These are phyloP conservation scores for Cinchona pubescens DNA, from an alignment of 257 asterid species.

Conservation along the genomic window DNA sequence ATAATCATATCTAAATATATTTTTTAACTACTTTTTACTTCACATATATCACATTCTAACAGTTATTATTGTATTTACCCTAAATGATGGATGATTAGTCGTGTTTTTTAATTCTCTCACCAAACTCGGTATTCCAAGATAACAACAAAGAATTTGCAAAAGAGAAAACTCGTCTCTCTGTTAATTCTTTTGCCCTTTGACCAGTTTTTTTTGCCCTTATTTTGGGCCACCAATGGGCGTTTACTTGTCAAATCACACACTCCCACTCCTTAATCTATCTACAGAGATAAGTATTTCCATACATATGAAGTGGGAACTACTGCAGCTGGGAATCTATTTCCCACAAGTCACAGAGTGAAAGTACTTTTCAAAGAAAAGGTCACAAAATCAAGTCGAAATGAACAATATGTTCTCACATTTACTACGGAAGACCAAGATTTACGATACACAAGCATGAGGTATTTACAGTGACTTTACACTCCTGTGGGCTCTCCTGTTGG, in stretches of 20 bases:
- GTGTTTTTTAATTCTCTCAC: not conserved
- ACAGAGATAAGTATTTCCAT: not conserved
- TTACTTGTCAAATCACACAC: not conserved
- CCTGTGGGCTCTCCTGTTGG: slow-evolving; percentile 21
- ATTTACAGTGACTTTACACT: slow-evolving; percentile 54
- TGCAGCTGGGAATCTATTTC: not conserved
- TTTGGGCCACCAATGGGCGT: slow-evolving; percentile 9
- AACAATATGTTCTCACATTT: slow-evolving; percentile 12
- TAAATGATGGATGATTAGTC: no score
- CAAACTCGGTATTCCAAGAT: not conserved
- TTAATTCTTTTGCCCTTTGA: not conserved
- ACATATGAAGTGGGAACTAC: no score
- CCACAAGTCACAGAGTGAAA: not conserved
- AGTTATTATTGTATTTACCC: no score
- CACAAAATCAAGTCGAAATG: not conserved
- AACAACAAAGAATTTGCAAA: not conserved
- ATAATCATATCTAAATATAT: no score
- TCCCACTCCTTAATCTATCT: not conserved
- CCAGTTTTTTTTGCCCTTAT: slow-evolving; percentile 12
- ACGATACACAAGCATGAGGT: slow-evolving; percentile 31
- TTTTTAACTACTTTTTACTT: no score
- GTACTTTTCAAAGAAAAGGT: slow-evolving; percentile 1
- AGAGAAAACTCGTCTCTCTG: not conserved
- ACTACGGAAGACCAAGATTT: slow-evolving; percentile 11
- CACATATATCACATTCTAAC: no score